Conservation (phyloP, 2,329 filamentous ascomycete species). For the Aspergillus pseudotamarii region DNA sequence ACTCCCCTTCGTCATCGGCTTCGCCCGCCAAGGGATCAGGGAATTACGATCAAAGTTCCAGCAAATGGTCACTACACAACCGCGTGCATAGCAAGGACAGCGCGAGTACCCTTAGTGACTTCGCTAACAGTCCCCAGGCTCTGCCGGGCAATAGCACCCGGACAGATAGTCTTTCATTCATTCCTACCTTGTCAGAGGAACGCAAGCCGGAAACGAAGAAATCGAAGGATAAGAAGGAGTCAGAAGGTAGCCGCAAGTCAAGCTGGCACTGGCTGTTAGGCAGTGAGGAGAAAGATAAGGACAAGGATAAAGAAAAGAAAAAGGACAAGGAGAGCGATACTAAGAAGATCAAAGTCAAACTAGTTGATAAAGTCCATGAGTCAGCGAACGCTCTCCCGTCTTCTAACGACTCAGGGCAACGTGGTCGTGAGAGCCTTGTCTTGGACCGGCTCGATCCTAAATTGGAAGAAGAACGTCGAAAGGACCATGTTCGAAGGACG, state of each 20-base stretch:
- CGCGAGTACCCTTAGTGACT: conserved; percentile 63
- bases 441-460: conserved; percentile 78
- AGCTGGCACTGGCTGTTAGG: conserved; percentile 77
- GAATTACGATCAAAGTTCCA: conserved; percentile 31
- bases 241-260: conserved; percentile 72
- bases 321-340: conserved; percentile 69
- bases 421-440: conserved; percentile 76
- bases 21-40: conserved; percentile 47
- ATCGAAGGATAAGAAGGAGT: conserved; percentile 69
- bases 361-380: conserved; percentile 63
- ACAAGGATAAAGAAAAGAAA: conserved; percentile 58
- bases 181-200: conserved; percentile 74
- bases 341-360: conserved; percentile 60
- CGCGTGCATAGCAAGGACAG: conserved; percentile 41
- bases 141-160: conserved; percentile 70
- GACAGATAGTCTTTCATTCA: conserved; percentile 78
- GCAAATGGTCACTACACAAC: conserved; percentile 34
- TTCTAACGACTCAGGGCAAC: conserved; percentile 70
- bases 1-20: conserved; percentile 45
- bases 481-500: conserved; percentile 74
- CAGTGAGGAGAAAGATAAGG: conserved; percentile 69
- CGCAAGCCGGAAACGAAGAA: conserved; percentile 72
- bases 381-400: conserved; percentile 81
- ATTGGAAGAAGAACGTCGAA: conserved; percentile 71
- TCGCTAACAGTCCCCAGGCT: conserved; percentile 66